Base-by-base conservation (phyloP, 202 grass and related monocot species). In the Schoenoplectus triqueter region DNA sequence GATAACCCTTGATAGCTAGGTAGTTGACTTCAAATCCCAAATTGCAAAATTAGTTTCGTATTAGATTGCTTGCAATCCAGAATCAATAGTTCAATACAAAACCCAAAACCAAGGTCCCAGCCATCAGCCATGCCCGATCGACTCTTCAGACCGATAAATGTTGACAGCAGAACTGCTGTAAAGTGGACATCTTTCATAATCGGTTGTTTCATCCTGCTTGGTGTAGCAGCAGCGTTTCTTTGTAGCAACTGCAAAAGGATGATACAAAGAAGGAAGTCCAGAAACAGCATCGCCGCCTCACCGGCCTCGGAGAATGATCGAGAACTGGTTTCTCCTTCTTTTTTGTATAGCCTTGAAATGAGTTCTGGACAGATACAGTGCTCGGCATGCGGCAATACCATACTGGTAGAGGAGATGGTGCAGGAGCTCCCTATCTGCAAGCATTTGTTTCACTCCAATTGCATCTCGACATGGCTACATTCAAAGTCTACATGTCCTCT, bases 341-440 rank as follows among this genome's bases (percentile, higher is more conserved):
- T 78, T 79, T 14, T 45, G 2, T 79, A 42, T 2, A 78, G 2
- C 31, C 14, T 10, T 18, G 48, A 17, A 66, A 31, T 31, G 31
- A n/a, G 76, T 80, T 68, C 46, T 5, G 68, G 0, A 17, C 31
- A 31, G 31, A 45, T 22, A 2, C 57, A 62, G 57, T 87, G 86
- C 79, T 51, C 8, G 7, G 69, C 18, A 50, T 87, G 78, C 61
- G 20, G 50, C 10, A 39, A 42, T 9, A 40, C 1, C 14, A 40
- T 87, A 41, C n/a, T 45, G 17, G 59, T 20, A 3, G 86, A 67
- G 11, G 79, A 87, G 56, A 64, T 18, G 56, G 86, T 83, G 44
- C 55, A 3, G 69, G 20, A 52, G 45, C 3, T 87, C 11, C 31
- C 75, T 17, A 44, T 44, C 54, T 79, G 55, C 55, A 79, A 79